Conservation (phyloP, 768 basidiomycete genomes). For the Cubamyces lactineus region DNA sequence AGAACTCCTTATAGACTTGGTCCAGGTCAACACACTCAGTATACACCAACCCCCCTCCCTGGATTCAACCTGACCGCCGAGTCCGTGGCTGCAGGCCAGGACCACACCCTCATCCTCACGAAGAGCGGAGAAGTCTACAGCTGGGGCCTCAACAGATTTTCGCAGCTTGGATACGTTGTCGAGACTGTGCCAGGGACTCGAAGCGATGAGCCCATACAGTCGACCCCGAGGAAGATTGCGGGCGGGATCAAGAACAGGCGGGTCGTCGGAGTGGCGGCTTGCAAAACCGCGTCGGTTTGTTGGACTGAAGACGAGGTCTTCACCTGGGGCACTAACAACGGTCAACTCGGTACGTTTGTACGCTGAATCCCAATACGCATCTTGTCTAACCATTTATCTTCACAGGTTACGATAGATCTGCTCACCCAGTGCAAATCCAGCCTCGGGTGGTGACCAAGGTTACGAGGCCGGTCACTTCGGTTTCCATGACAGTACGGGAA, state of each 20-base stretch:
- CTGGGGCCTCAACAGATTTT: conserved; percentile 90
- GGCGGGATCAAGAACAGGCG: conserved; percentile 77
- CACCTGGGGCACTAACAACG: conserved; percentile 93
- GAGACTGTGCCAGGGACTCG: conserved; percentile 50
- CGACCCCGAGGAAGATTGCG: conserved; percentile 71
- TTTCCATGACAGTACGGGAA: conserved; percentile 66
- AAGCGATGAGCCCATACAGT: conserved; percentile 76
- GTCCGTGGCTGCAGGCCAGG: conserved; percentile 85
- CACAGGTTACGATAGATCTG: conserved; percentile 73
- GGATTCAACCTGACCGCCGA: conserved; percentile 60
- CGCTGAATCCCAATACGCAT: neutral
- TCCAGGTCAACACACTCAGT: conserved; percentile 76
- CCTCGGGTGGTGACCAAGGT: conserved; percentile 85
- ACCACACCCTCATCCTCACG: conserved; percentile 90
- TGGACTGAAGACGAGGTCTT: conserved; percentile 76
- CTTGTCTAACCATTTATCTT: neutral
- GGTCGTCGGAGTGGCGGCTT: conserved; percentile 83
- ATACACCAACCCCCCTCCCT: conserved; percentile 52
- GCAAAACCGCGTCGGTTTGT: conserved; percentile 84
- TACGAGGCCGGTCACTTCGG: conserved; percentile 64
- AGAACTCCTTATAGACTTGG: conserved; percentile 57
- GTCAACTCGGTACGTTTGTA: conserved; percentile 73
- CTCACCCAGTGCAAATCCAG: conserved; percentile 73
- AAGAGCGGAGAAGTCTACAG: conserved; percentile 80
- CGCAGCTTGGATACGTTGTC: conserved; percentile 85